phyloP scores from a whole-genome alignment of 495 filamentous ascomycete genomes.

The Stereocaulon alpinum region DNA sequence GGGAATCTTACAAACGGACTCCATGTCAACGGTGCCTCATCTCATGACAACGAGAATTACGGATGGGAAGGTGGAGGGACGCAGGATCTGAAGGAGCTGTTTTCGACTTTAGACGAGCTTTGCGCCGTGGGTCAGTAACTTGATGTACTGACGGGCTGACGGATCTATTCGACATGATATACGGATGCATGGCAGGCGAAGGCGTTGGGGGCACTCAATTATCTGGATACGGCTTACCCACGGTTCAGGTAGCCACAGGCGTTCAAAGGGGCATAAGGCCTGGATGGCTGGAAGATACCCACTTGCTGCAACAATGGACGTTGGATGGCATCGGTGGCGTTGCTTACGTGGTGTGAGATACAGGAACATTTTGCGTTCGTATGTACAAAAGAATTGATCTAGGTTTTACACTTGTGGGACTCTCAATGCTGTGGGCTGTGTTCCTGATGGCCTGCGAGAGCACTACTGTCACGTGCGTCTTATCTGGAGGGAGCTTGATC shows the following conservation, averaged over 20 bases:
- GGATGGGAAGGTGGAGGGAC: conserved; percentile 64
- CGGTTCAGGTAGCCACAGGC: not conserved
- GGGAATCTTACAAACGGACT: conserved; percentile 26
- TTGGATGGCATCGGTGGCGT: not conserved
- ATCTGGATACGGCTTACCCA: conserved; percentile 7
- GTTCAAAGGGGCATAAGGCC: not conserved
- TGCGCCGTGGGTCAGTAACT: conserved; percentile 39
- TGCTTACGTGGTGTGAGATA: not conserved
- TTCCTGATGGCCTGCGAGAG: not conserved
- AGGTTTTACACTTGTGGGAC: too few relatives aligned
- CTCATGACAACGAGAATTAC: conserved; percentile 28
- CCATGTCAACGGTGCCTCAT: conserved; percentile 18
- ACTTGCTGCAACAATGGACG: conserved; percentile 13
- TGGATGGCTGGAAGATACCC: conserved; percentile 13
- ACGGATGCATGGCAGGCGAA: conserved; percentile 5
- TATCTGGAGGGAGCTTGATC: not conserved
- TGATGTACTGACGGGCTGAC: too few relatives aligned
- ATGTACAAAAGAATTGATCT: not conserved
- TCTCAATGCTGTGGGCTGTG: not conserved
- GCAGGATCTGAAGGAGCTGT: conserved; percentile 52
- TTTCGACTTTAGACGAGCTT: conserved; percentile 58
- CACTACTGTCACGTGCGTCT: too few relatives aligned
- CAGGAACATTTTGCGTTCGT: not conserved
- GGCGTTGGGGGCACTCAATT: not conserved
- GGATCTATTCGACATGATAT: not conserved